Evolutionary conservation across 495 filamentous ascomycete genomes (phyloP).

Genomic region (Aspergillus homomorphus): DNA sequence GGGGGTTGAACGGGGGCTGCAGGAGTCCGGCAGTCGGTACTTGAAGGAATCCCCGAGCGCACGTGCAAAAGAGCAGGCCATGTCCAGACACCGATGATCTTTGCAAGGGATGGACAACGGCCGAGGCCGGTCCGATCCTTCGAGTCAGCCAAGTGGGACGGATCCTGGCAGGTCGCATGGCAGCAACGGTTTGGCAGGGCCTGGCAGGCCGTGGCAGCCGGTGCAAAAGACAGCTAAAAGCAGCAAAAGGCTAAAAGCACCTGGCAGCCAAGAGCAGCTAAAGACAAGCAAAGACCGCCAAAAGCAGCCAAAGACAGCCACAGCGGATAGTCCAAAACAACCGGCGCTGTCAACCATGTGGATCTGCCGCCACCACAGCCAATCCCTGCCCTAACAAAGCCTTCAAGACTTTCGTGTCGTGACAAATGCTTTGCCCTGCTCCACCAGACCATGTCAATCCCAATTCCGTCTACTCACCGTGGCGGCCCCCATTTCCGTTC

Average conservation of each 20-base stretch:
- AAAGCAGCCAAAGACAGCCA: no score
- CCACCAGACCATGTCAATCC: neutral
- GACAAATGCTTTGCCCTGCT: neutral
- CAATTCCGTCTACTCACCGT: neutral
- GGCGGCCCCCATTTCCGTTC: neutral
- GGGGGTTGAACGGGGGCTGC: neutral
- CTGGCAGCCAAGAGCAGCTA: no score
- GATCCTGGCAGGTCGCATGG: neutral
- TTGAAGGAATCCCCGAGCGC: neutral
- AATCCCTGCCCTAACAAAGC: neutral
- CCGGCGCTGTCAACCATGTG: neutral
- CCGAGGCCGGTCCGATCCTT: neutral
- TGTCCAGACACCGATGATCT: slow-evolving; percentile 3
- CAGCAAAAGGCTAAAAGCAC: no score
- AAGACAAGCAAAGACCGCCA: no score
- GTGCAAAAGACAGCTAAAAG: no score
- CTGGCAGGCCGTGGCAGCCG: no score
- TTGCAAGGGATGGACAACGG: neutral
- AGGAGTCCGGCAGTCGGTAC: neutral
- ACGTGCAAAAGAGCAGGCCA: neutral
- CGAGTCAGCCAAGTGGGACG: neutral
- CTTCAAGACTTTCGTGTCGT: no score
- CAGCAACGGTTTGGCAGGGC: no score
- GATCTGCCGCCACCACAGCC: neutral
- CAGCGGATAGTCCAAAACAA: neutral